phyloP scores from a whole-genome alignment of 495 filamentous ascomycete species.

The Talaromyces proteolyticus region DNA sequence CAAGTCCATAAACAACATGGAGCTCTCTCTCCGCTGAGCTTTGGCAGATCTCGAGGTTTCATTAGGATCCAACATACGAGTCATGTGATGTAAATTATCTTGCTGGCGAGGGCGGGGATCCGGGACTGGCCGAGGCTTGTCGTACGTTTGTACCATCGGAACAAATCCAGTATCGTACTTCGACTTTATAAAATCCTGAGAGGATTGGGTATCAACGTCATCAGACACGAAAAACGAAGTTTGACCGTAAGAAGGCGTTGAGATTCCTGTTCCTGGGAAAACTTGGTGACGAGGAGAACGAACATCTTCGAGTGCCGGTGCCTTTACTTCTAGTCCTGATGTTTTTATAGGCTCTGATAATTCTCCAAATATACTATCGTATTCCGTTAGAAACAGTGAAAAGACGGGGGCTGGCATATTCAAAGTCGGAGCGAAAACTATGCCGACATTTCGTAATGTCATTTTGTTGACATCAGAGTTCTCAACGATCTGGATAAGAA shows the following conservation, averaged over 20 bases:
- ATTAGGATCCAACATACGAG: slow-evolving; percentile 33
- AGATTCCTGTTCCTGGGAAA: slow-evolving; percentile 53
- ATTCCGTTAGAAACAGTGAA: slow-evolving; percentile 88
- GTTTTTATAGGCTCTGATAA: slow-evolving; percentile 14
- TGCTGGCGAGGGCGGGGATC: slow-evolving; percentile 22
- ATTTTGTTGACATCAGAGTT: slow-evolving; percentile 93
- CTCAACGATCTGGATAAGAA: slow-evolving; percentile 83
- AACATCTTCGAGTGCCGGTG: slow-evolving; percentile 52
- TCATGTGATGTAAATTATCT: slow-evolving; percentile 22
- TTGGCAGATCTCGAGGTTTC: slow-evolving; percentile 36
- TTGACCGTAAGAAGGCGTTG: slow-evolving; percentile 60
- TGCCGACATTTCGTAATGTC: slow-evolving; percentile 95
- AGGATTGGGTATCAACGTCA: slow-evolving; percentile 13
- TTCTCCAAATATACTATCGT: slow-evolving; percentile 75
- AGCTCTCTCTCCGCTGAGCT: slow-evolving; percentile 52
- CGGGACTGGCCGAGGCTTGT: slow-evolving; percentile 19
- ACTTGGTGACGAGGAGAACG: slow-evolving; percentile 62
- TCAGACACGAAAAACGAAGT: slow-evolving; percentile 42
- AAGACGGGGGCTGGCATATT: slow-evolving; percentile 97
- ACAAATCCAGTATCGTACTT: slow-evolving; percentile 54
- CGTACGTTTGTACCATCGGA: slow-evolving; percentile 56
- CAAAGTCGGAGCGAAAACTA: slow-evolving; percentile 96
- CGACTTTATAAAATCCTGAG: slow-evolving; percentile 18
- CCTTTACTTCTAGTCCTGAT: neutral
- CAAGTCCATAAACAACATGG: slow-evolving; percentile 49